These are phyloP conservation scores for Pulveroboletus sp. DNA, from an alignment of 768 basidiomycete species.

Conservation along the genomic window DNA sequence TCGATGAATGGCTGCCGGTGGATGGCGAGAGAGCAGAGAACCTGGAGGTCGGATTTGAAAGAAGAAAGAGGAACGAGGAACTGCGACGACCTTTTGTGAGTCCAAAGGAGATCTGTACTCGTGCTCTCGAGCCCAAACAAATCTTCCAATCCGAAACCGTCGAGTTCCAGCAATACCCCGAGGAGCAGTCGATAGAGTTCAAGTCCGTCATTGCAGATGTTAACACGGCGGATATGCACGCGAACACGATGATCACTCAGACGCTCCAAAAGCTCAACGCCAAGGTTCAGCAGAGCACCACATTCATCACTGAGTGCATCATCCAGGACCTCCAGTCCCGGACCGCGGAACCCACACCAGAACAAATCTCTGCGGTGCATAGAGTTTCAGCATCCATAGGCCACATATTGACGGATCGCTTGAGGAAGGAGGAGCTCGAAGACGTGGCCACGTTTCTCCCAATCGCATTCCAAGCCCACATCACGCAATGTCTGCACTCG, in stretches of 20 bases:
- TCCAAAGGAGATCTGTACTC: slow-evolving; percentile 1
- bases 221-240: slow-evolving; percentile 1
- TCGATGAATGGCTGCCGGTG: slow-evolving; percentile 5
- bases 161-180: not conserved
- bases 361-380: not conserved
- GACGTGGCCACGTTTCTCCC: not conserved
- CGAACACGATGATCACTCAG: not conserved
- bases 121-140: not conserved
- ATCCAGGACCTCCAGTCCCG: not conserved
- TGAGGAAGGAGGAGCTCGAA: not conserved
- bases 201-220: not conserved
- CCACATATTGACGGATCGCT: not conserved
- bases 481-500: not conserved
- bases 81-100: not conserved
- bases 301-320: slow-evolving; percentile 1
- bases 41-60: slow-evolving; percentile 1
- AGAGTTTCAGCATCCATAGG: not conserved
- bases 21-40: slow-evolving; percentile 5
- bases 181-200: not conserved
- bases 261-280: slow-evolving; percentile 7
- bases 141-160: not conserved
- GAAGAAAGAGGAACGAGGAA: not conserved
- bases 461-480: slow-evolving; percentile 4
- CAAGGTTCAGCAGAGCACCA: slow-evolving; percentile 6
- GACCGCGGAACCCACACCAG: not conserved